Base-by-base conservation (phyloP, 352 stramenopile genomes). In the Achlya hypogyna region DNA sequence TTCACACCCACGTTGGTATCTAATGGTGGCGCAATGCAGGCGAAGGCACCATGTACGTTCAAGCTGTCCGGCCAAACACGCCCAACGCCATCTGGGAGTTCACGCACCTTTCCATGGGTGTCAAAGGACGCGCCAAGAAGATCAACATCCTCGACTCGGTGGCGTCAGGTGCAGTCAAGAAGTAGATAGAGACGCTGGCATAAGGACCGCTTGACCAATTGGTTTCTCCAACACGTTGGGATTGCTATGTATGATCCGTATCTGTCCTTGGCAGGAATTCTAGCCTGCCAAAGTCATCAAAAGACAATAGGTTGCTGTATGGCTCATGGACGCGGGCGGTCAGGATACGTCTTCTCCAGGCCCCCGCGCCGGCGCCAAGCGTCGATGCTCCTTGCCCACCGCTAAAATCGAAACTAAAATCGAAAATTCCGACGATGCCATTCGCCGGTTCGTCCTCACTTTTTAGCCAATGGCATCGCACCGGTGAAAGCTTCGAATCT, bases 221-320 rank as follows among this genome's bases (percentile, higher is more conserved):
- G n/a, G n/a, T n/a, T n/a, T n/a, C n/a, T n/a, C n/a, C n/a, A n/a
- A n/a, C n/a, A n/a, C n/a, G n/a, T n/a, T n/a, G n/a, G n/a, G n/a
- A n/a, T n/a, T n/a, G n/a, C n/a, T n/a, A 32, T 92, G 81, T 92
- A 72, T 76, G 67, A 88, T 87, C 82, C 82, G 84, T 93, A 93
- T 91, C 84, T 93, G 84, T 93, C 84, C 82, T 93, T 87, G 72
- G 74, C 75, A 69, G 81, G 74, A 87, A 88, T 93, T 89, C 84
- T 93, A 89, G 69, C 70, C 81, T 75, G 72, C 54, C 73, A 88
- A 93, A 88, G 84, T 93, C 84, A 93, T 91, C 84, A 93, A 81
- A 63, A 91, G 79, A 89, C 51, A 58, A 67, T 53, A 49, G 20
- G 22, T 58, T 79, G 74, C 63, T 65, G 45, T 60, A 29, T 45